Conservation (phyloP, 768 basidiomycete genomes). For the Boletus speciosus region DNA sequence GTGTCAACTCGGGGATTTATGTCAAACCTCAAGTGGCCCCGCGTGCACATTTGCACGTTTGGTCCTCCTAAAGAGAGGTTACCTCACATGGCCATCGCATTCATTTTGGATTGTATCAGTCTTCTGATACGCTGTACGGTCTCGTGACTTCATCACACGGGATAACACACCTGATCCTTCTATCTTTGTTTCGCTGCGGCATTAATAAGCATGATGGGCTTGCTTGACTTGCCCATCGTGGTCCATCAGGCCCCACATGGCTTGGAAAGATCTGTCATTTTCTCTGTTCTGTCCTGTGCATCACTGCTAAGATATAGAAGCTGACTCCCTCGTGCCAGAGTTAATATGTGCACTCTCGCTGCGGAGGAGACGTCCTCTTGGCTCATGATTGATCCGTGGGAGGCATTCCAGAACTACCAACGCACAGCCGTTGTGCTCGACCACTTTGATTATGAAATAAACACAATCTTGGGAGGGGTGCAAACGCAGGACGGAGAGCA, state of each 20-base stretch:
- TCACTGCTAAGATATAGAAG: constrained; percentile 11
- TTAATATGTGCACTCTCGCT: constrained; percentile 85
- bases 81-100: constrained; percentile 7
- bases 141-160: constrained; percentile 5
- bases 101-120: constrained; percentile 8
- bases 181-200: constrained; percentile 9
- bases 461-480: constrained; percentile 78
- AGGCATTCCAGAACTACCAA: constrained; percentile 91
- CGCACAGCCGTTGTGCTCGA: constrained; percentile 96
- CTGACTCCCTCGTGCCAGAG: constrained; percentile 43
- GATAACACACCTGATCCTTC: constrained; percentile 12
- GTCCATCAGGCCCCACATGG: constrained; percentile 3
- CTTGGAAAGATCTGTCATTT: constrained; percentile 7
- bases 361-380: constrained; percentile 87
- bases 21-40: not conserved
- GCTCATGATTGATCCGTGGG: constrained; percentile 99
- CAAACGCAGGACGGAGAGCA: constrained; percentile 69
- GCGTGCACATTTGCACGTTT: constrained; percentile 2
- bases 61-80: constrained; percentile 5
- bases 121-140: constrained; percentile 9
- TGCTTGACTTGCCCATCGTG: constrained; percentile 9
- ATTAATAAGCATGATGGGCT: constrained; percentile 8
- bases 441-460: constrained; percentile 95
- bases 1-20: constrained; percentile 7
- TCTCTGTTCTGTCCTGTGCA: not conserved